Evolutionary conservation across 75 land plant genomes (phyloP).

Genomic region (Ceratopteris richardii): DNA sequence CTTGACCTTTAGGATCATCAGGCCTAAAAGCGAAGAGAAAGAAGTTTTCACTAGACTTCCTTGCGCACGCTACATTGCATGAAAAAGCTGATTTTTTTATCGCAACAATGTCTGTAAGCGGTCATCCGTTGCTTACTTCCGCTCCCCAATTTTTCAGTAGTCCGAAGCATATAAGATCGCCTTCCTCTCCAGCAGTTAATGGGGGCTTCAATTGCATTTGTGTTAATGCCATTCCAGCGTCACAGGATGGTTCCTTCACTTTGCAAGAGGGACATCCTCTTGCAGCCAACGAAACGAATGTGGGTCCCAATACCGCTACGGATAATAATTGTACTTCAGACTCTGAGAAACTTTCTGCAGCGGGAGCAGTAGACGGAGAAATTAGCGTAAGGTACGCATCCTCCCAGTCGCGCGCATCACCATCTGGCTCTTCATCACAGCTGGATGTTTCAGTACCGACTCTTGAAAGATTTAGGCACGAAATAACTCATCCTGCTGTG

Average conservation of each 20-base stretch:
- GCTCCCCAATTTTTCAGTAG: background rate
- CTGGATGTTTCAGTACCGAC: background rate
- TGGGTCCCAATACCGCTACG: background rate
- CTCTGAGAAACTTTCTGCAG: background rate
- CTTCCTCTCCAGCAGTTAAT: background rate
- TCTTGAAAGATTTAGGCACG: background rate
- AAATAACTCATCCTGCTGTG: background rate
- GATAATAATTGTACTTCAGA: background rate
- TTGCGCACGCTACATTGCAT: background rate
- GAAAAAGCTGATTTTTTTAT: background rate
- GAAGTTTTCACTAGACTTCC: background rate
- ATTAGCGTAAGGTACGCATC: background rate
- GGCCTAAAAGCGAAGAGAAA: conserved; percentile 8
- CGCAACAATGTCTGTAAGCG: background rate
- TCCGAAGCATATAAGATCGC: background rate
- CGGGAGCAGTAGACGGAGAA: background rate
- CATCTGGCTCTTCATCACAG: background rate
- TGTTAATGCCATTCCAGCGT: background rate
- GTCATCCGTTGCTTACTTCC: background rate
- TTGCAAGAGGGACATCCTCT: background rate
- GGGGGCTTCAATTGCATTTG: background rate
- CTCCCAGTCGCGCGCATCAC: background rate
- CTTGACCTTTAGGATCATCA: conserved; percentile 9
- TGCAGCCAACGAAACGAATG: background rate
- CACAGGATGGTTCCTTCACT: background rate